Base-by-base conservation (phyloP, 495 filamentous ascomycete species). In the Talaromyces thailandensis region DNA sequence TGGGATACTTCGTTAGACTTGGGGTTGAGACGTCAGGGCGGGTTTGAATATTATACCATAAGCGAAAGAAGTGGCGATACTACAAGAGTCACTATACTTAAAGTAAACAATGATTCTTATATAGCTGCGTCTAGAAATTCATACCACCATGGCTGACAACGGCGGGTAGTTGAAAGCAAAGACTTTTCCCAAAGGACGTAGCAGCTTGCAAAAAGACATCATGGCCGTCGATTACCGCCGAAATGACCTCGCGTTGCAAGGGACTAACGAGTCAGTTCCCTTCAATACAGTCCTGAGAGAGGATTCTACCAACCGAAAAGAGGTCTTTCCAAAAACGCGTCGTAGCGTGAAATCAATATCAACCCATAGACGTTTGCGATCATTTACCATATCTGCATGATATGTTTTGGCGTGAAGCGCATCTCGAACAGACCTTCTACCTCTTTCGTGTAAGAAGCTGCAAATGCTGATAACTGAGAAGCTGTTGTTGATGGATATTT, bases 161-260 rank as follows among this genome's bases (percentile, higher is more conserved):
- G 4, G 93, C 93, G 3, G 93, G 93, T 3, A 98, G 79, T 67
- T 98, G 93, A 66, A 93, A 98, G 73, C 93, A 97, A 24, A 98
- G 71, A 69, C 91, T 96, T 72, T 98, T 98, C 14, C 93, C 93
- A 69, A 96, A 96, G 1, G 91, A 94, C 3, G 93, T 98, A n/a
- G 92, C 93, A 35, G 93, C 93, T 72, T 96, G 93, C 1, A 98
- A 81, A 69, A 96, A 97, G 26, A 98, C 88, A 88, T 98, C 93
- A 51, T 93, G 79, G 18, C 90, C 88, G 55, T 89, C 86, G 18
- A 97, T 79, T 3, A 89, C 87, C 28, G 91, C 88, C 25, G 76
- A 72, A 45, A 98, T 95, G 50, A 96, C 92, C 61, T 98, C 91
- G 61, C 90, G 81, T 68, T 98, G 93, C 5, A 88, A 79, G 21